Conservation (phyloP, 2,329 filamentous ascomycete genomes). For the Huntiella omanensis region DNA sequence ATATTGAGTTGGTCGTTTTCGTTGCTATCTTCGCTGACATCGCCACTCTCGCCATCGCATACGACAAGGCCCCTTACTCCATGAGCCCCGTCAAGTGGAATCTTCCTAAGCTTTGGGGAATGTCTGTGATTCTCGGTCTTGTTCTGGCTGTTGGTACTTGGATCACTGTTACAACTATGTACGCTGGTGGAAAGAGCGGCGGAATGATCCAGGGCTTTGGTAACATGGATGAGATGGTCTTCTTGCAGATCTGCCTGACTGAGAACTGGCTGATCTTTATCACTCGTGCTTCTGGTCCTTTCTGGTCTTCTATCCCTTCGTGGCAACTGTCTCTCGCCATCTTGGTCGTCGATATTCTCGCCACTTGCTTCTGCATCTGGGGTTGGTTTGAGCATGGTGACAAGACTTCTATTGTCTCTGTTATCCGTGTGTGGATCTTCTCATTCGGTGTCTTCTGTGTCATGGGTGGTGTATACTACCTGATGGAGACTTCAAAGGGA, state of each 20-base stretch:
- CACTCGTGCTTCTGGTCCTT: no score
- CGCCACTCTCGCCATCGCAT: slow-evolving; percentile 78
- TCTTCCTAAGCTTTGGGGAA: slow-evolving; percentile 75
- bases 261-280: slow-evolving; percentile 78
- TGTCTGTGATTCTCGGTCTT: slow-evolving; percentile 67
- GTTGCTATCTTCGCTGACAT: slow-evolving; percentile 91
- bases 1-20: slow-evolving; percentile 78
- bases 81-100: slow-evolving; percentile 88
- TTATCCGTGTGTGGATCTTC: slow-evolving; percentile 81
- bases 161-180: slow-evolving; percentile 78
- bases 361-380: slow-evolving; percentile 70
- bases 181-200: slow-evolving; percentile 41
- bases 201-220: slow-evolving; percentile 85
- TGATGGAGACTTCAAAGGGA: no score
- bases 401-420: slow-evolving; percentile 59
- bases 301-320: slow-evolving; percentile 46
- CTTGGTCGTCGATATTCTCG: slow-evolving; percentile 61
- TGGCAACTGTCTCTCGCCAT: slow-evolving; percentile 70
- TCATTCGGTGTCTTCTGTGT: slow-evolving; percentile 49
- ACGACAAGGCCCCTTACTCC: slow-evolving; percentile 80
- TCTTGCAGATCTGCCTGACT: slow-evolving; percentile 76
- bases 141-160: slow-evolving; percentile 70
- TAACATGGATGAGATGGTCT: slow-evolving; percentile 62
- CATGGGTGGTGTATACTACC: no score
- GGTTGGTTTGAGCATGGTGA: slow-evolving; percentile 54